Conservation (phyloP, 2,329 filamentous ascomycete genomes). For the Tolypocladium album region DNA sequence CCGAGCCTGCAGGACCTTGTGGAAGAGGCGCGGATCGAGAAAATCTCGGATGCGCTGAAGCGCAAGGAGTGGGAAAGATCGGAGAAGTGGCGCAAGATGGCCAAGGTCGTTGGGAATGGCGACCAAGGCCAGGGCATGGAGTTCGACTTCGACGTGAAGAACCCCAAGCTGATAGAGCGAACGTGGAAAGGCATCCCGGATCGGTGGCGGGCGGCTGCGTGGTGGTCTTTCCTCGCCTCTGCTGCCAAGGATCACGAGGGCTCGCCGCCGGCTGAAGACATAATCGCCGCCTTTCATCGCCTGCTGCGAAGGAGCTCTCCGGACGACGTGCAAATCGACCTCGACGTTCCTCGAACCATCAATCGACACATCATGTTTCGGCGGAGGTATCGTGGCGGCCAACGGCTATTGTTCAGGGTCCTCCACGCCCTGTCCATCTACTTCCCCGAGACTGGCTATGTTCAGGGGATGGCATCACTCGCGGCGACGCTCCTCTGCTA, state of each 20-base stretch:
- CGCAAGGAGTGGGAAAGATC: conserved; percentile 52
- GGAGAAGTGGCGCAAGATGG: conserved; percentile 60
- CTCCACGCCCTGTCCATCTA: conserved; percentile 87
- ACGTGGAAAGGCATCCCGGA: conserved; percentile 99
- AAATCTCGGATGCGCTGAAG: conserved; percentile 43
- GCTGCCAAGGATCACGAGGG: conserved; percentile 57
- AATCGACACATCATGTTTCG: conserved; percentile 97
- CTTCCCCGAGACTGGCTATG: conserved; percentile 84
- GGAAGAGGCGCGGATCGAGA: conserved; percentile 44
- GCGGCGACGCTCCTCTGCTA: conserved; percentile 91
- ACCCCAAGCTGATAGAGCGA: conserved; percentile 76
- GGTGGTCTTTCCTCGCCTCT: conserved; percentile 81
- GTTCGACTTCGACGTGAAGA: conserved; percentile 71
- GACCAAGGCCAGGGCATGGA: conserved; percentile 46
- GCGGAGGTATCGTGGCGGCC: conserved; percentile 79
- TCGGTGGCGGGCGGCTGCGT: conserved; percentile 84
- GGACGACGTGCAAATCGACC: conserved; percentile 93
- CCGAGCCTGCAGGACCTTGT: conserved; percentile 44
- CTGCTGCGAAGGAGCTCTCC: conserved; percentile 66
- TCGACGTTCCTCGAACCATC: conserved; percentile 92
- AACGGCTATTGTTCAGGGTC: conserved; percentile 84
- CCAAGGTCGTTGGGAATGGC: conserved; percentile 40
- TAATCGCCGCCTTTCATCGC: conserved; percentile 61
- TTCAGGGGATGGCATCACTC: conserved; percentile 93
- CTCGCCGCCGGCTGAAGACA: conserved; percentile 55